A percentile compares a stretch with the other conserved stretches of the same genome.
phyloP scores from a whole-genome alignment of 352 stramenopile species.

The Phytophthora lateralis region DNA sequence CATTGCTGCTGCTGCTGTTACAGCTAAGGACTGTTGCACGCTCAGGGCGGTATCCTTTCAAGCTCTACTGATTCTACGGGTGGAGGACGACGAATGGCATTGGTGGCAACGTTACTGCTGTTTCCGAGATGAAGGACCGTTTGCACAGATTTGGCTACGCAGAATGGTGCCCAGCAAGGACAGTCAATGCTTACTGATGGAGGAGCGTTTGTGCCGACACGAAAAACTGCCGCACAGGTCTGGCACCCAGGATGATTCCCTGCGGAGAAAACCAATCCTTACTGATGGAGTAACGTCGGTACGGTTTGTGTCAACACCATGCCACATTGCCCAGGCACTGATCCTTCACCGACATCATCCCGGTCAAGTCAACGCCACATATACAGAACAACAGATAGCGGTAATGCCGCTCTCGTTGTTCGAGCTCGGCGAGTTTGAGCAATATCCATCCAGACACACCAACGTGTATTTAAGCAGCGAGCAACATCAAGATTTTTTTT shows the following conservation, averaged over 20 bases:
- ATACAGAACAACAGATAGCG: not conserved
- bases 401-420: no score
- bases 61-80: not conserved
- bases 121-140: not conserved
- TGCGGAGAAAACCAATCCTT: not conserved
- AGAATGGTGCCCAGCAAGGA: not conserved
- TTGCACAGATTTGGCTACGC: not conserved
- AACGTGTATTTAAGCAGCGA: slow-evolving; percentile 15
- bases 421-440: not conserved
- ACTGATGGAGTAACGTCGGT: not conserved
- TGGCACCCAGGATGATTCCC: not conserved
- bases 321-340: not conserved
- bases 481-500: slow-evolving; percentile 16
- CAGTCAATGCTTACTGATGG: not conserved
- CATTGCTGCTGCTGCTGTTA: no score
- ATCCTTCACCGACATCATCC: not conserved
- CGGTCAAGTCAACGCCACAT: not conserved
- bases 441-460: not conserved
- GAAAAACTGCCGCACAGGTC: not conserved
- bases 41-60: not conserved
- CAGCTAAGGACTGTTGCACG: no score
- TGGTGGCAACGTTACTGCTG: not conserved
- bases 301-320: not conserved
- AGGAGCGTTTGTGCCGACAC: no score
- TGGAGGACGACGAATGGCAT: not conserved